A percentile compares a stretch with the other conserved stretches of the same genome.
Evolutionary conservation across 805 yeast genomes (phyloP).

Genomic region (Scheffersomyces coipomensis): DNA sequence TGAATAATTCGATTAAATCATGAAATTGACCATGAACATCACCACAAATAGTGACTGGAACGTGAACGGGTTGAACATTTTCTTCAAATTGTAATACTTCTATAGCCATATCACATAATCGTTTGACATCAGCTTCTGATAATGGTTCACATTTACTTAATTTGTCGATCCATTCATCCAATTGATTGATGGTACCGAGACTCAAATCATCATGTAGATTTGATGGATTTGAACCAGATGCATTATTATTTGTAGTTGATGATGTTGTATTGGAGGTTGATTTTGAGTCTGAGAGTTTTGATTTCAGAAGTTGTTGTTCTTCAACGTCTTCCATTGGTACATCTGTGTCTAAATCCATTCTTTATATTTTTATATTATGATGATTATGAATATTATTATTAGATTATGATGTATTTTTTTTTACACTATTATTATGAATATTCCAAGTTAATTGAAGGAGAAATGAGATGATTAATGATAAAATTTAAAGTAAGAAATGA

Average conservation of each 20-base stretch:
- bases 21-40: constrained; percentile 97
- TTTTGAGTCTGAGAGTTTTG: not conserved
- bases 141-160: constrained; percentile 78
- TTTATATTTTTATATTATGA: constrained; percentile 1
- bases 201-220: constrained; percentile 32
- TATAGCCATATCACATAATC: constrained; percentile 84
- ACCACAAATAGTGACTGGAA: constrained; percentile 97
- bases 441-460: too few species aligned
- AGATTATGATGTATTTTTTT: too few species aligned
- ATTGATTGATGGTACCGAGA: constrained; percentile 54
- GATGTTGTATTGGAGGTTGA: constrained; percentile 10
- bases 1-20: constrained; percentile 88
- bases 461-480: too few species aligned
- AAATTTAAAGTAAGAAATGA: too few species aligned
- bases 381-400: too few species aligned
- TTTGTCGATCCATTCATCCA: constrained; percentile 87
- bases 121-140: constrained; percentile 74
- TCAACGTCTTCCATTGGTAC: constrained; percentile 83
- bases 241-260: not conserved
- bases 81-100: constrained; percentile 89
- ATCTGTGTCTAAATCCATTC: constrained; percentile 78
- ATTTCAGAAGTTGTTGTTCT: constrained; percentile 31
- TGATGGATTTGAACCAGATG: constrained; percentile 25
- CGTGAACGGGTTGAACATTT: constrained; percentile 91
- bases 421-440: too few species aligned